Evolutionary conservation across 2,329 filamentous ascomycete species (phyloP).

Genomic region (Colletotrichum sansevieriae): DNA sequence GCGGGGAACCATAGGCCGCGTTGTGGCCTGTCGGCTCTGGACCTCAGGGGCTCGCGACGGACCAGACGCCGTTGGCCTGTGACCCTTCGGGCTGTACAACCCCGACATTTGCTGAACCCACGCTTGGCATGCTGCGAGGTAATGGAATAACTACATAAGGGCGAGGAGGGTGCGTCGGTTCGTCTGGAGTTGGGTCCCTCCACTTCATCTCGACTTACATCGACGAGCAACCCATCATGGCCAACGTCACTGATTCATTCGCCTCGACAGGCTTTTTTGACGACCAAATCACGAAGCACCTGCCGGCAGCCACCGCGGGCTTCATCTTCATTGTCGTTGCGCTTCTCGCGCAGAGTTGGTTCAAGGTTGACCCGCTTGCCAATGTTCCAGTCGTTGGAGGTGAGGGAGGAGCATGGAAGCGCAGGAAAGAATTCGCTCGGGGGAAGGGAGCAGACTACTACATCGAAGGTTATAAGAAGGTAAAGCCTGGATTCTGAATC

Average conservation of each 20-base stretch:
- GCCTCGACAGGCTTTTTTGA: slow-evolving; percentile 14
- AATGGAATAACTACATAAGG: slow-evolving; percentile 15
- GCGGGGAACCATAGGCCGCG: slow-evolving; percentile 7
- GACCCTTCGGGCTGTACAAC: not conserved
- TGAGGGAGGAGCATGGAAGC: slow-evolving; percentile 9
- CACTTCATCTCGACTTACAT: not conserved
- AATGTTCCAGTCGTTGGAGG: slow-evolving; percentile 19
- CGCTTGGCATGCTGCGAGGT: not conserved
- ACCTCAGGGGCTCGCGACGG: slow-evolving; percentile 11
- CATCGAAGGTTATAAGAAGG: slow-evolving; percentile 32
- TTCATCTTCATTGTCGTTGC: slow-evolving; percentile 23
- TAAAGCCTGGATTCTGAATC: not conserved
- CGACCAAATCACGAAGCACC: slow-evolving; percentile 8
- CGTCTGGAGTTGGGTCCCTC: not conserved
- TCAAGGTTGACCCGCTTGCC: slow-evolving; percentile 31
- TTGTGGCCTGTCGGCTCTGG: not conserved
- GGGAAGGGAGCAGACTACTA: slow-evolving; percentile 23
- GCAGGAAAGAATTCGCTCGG: slow-evolving; percentile 5
- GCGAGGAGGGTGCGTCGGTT: not conserved
- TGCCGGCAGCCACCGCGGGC: slow-evolving; percentile 25
- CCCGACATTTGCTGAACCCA: slow-evolving; percentile 2
- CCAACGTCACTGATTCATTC: slow-evolving; percentile 17
- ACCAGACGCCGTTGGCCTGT: not conserved
- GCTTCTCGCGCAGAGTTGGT: slow-evolving; percentile 28
- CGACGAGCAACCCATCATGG: slow-evolving; percentile 18